Percentiles rank a stretch among this genome's conserved stretches.
Conservation (phyloP, 179 eudicot genomes). For the Silene coronaria region DNA sequence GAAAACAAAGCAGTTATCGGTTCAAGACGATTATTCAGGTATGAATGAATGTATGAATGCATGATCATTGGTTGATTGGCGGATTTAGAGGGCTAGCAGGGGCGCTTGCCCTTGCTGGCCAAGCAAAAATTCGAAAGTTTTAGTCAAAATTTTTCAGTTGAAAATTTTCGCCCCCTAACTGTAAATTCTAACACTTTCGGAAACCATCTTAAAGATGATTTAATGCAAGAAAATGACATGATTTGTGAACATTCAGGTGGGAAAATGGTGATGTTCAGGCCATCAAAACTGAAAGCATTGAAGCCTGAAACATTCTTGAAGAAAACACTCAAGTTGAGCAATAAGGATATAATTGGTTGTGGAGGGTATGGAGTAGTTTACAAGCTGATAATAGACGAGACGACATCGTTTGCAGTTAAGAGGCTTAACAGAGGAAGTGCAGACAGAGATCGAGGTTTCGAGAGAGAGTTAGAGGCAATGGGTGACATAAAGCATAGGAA, state of each 20-base stretch:
- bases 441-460: conserved; percentile 75
- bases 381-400: conserved; percentile 44
- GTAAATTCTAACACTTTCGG: no score
- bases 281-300: conserved; percentile 47
- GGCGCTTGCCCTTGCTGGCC: no score
- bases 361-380: conserved; percentile 93
- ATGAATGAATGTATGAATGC: neutral
- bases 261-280: conserved; percentile 66
- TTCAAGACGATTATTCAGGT: conserved; percentile 63
- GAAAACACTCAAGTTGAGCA: conserved; percentile 60
- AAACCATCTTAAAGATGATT: neutral
- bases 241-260: conserved; percentile 48
- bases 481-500: conserved; percentile 89
- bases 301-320: conserved; percentile 47
- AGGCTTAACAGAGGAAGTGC: conserved; percentile 57
- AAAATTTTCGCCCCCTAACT: no score
- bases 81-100: no score
- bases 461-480: conserved; percentile 89
- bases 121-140: no score
- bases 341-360: conserved; percentile 74
- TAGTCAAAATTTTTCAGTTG: no score
- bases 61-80: no score
- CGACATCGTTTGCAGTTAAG: conserved; percentile 63
- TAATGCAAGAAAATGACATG: neutral
- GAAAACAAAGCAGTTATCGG: conserved; percentile 50